Conservation (phyloP, 129 eudicot genomes). For the Heracleum sosnowskyi region DNA sequence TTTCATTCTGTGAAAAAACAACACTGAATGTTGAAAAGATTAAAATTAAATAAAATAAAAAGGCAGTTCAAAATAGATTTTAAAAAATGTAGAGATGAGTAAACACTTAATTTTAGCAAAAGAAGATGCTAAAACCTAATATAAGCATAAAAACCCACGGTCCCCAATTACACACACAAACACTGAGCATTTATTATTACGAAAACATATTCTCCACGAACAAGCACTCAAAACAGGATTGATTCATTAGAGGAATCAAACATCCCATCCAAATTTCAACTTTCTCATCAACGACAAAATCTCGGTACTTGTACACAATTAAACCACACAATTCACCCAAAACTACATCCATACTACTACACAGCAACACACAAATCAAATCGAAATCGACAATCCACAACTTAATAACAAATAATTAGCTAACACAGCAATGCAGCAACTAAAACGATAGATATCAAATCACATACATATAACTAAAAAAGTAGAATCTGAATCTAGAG, state of each 20-base stretch:
- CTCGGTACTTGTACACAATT: not conserved
- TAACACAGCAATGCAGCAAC: conserved; percentile 13
- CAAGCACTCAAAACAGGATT: conserved; percentile 29
- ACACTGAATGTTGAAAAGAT: conserved; percentile 25
- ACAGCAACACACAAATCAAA: conserved; percentile 18
- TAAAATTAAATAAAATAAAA: not conserved
- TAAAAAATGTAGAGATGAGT: conserved; percentile 2
- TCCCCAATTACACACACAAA: conserved; percentile 34
- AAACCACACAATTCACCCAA: conserved; percentile 23
- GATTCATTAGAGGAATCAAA: conserved; percentile 34
- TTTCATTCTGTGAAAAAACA: conserved; percentile 41
- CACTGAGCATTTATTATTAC: conserved; percentile 14
- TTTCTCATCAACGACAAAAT: conserved; percentile 33
- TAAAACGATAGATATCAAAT: not conserved
- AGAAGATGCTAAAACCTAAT: conserved; percentile 35
- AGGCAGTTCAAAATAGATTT: not conserved
- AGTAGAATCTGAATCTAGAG: conserved; percentile 8
- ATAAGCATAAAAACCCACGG: conserved; percentile 75
- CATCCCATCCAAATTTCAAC: conserved; percentile 32
- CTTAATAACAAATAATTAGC: conserved; percentile 4
- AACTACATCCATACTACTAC: conserved; percentile 19
- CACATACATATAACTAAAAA: too few relatives aligned
- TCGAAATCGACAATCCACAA: not conserved
- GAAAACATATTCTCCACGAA: conserved; percentile 44
- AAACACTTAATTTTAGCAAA: conserved; percentile 20